These are phyloP conservation scores for Populus tomentosa DNA, from an alignment of 441 rosid species.

Conservation along the genomic window DNA sequence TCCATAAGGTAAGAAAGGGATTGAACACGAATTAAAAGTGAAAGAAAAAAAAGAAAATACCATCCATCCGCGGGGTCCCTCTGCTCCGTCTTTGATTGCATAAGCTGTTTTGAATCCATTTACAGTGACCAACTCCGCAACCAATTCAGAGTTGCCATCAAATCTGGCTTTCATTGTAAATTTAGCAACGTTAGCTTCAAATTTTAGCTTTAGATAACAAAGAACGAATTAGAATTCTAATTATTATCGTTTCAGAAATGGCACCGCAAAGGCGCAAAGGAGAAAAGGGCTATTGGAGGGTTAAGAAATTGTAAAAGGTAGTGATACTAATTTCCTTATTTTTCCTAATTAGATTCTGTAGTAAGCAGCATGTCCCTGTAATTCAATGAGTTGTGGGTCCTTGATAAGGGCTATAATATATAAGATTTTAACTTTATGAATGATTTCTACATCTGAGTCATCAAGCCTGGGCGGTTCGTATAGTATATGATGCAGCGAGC, in stretches of 20 bases:
- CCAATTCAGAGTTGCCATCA: slow-evolving; percentile 85
- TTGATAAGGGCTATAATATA: background rate
- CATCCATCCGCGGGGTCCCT: slow-evolving; percentile 94
- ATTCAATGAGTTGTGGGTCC: background rate
- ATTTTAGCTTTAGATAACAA: background rate
- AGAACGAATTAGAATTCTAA: background rate
- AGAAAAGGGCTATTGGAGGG: background rate
- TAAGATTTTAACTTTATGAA: background rate
- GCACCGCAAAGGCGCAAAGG: background rate
- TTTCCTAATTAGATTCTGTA: background rate
- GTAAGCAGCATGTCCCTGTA: background rate
- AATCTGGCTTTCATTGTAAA: slow-evolving; percentile 65
- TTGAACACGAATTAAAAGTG: slow-evolving; percentile 1
- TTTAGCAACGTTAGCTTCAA: slow-evolving; percentile 21
- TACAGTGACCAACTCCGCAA: slow-evolving; percentile 73
- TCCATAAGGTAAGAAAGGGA: background rate
- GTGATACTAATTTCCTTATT: background rate
- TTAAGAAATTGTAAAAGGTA: background rate
- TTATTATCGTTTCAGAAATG: background rate
- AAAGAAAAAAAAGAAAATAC: slow-evolving; percentile 31
- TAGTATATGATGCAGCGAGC: background rate
- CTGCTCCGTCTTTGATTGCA: slow-evolving; percentile 87
- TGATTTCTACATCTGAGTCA: background rate
- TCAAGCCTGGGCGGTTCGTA: background rate
- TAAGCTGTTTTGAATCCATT: slow-evolving; percentile 96